Evolutionary conservation across 139 green algal species (phyloP).

Genomic region (Chlamydomonas urium): DNA sequence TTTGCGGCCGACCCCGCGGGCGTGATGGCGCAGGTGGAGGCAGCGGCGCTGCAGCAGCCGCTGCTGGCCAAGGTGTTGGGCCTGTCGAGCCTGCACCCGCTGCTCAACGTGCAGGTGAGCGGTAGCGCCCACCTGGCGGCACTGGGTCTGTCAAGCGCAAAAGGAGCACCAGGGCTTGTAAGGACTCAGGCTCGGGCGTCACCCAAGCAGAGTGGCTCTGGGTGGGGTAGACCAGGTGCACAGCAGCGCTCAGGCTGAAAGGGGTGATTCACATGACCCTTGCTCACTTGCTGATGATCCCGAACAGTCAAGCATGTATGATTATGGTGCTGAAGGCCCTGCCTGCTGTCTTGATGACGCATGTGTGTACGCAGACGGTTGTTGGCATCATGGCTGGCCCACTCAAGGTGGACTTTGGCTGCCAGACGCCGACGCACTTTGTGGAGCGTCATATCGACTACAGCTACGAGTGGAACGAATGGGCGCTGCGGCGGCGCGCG

Average conservation of each 20-base stretch:
- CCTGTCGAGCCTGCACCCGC: conserved; percentile 15
- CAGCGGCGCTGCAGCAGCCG: conserved; percentile 21
- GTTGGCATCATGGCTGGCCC: conserved; percentile 15
- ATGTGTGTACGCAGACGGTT: conserved; percentile 2
- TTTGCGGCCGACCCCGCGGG: conserved; percentile 25
- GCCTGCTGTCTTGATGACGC: too few relatives aligned
- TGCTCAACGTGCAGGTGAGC: conserved; percentile 19
- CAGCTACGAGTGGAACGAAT: conserved; percentile 74
- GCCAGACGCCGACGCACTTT: conserved; percentile 68
- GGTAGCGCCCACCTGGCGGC: too few relatives aligned
- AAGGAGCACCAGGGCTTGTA: too few relatives aligned
- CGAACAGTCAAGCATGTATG: too few relatives aligned
- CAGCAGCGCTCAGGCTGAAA: too few relatives aligned
- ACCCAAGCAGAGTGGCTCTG: too few relatives aligned
- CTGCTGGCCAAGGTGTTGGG: conserved; percentile 44
- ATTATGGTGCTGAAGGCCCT: too few relatives aligned
- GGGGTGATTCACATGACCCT: too few relatives aligned
- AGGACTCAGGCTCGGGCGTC: too few relatives aligned
- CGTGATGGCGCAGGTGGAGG: conserved; percentile 19
- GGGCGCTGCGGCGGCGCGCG: conserved; percentile 59
- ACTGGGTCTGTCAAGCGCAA: too few relatives aligned
- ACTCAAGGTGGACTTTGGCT: conserved; percentile 50
- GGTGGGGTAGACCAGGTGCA: too few relatives aligned
- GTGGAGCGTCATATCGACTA: conserved; percentile 61
- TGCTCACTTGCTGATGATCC: too few relatives aligned